Conservation (phyloP, 805 yeast species). For the Sugiyamaella lignohabitans region DNA sequence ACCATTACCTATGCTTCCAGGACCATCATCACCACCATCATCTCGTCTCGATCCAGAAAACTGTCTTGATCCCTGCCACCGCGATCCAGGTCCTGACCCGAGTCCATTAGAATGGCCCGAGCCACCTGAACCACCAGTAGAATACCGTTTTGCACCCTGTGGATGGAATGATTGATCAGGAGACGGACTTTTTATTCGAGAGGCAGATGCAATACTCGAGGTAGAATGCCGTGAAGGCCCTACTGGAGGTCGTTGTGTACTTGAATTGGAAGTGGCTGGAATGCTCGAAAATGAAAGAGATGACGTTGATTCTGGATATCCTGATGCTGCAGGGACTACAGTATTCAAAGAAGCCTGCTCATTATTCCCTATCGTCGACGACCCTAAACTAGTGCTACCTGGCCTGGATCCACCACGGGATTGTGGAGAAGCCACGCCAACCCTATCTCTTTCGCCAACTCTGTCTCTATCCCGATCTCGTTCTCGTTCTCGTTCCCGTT, state of each 20-base stretch:
- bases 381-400: too few species aligned
- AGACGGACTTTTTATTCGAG: background rate
- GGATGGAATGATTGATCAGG: background rate
- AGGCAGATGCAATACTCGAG: background rate
- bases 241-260: background rate
- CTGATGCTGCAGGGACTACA: too few species aligned
- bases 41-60: background rate
- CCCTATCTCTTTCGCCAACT: conserved; percentile 8
- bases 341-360: too few species aligned
- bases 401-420: background rate
- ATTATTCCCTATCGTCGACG: too few species aligned
- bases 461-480: conserved; percentile 13
- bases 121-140: too few species aligned
- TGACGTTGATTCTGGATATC: background rate
- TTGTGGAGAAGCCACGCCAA: background rate
- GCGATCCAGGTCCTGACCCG: background rate
- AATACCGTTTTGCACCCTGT: background rate
- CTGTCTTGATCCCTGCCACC: background rate
- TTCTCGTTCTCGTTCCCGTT: conserved; percentile 16
- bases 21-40: background rate
- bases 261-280: background rate
- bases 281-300: too few species aligned
- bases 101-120: background rate
- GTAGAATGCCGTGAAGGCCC: background rate
- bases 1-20: too few species aligned